These are phyloP conservation scores for Voacanga thouarsii DNA, from an alignment of 257 asterid genomes.

Conservation along the genomic window DNA sequence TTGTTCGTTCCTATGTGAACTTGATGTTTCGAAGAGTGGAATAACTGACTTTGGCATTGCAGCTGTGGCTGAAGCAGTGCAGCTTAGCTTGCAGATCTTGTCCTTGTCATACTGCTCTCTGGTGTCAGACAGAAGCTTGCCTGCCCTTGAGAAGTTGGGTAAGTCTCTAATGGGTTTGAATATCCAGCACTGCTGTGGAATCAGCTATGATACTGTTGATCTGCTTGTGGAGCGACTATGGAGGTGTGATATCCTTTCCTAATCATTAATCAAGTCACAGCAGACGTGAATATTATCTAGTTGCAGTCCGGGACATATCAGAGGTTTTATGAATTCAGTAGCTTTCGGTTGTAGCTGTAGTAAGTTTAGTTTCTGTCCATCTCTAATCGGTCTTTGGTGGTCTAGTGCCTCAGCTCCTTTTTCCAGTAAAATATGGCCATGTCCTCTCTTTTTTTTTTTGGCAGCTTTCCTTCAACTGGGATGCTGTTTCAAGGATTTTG, in stretches of 20 bases:
- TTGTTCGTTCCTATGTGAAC: conserved; percentile 57
- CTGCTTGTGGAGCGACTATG: conserved; percentile 60
- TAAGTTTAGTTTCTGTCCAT: conserved; percentile 48
- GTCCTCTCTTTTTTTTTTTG: conserved; percentile 36
- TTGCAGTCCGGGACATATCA: conserved; percentile 10
- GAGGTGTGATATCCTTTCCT: conserved; percentile 83
- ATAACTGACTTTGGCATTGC: conserved; percentile 66
- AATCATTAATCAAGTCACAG: conserved; percentile 11
- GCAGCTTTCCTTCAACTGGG: conserved; percentile 34
- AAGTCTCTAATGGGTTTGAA: conserved; percentile 57
- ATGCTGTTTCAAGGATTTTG: conserved; percentile 59
- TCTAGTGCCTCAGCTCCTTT: conserved; percentile 41
- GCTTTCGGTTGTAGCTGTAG: conserved; percentile 28
- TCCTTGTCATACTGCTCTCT: conserved; percentile 63
- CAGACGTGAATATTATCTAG: neutral
- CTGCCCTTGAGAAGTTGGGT: conserved; percentile 50
- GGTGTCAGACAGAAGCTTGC: conserved; percentile 56
- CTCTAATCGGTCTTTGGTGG: conserved; percentile 28
- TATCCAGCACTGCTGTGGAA: conserved; percentile 65
- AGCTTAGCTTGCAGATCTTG: conserved; percentile 51
- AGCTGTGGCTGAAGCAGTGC: conserved; percentile 49
- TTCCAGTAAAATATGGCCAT: conserved; percentile 47
- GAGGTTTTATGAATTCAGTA: conserved; percentile 23
- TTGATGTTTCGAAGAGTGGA: conserved; percentile 56
- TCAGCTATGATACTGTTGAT: conserved; percentile 39